Percentiles rank a stretch among this genome's conserved stretches.
phyloP scores from a whole-genome alignment of 2,329 filamentous ascomycete species.

The Penicillium sp. region DNA sequence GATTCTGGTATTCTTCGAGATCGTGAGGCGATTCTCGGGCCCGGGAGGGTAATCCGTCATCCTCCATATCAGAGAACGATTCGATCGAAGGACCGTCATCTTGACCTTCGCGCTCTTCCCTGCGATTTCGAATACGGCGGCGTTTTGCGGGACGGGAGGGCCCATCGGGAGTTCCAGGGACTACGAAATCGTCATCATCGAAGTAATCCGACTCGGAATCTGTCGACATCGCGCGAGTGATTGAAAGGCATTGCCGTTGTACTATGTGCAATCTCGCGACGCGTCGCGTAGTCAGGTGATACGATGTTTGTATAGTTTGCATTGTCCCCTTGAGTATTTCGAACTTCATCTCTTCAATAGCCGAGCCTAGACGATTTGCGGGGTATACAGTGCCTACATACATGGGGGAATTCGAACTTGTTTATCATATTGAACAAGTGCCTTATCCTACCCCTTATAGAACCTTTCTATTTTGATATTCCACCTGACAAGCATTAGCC shows the following conservation, averaged over 20 bases:
- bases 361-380: neutral
- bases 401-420: neutral
- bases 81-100: constrained; percentile 18
- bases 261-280: constrained; percentile 3
- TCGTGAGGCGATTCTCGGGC: constrained; percentile 13
- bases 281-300: constrained; percentile 15
- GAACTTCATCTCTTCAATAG: neutral
- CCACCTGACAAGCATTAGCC: neutral
- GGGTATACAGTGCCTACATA: neutral
- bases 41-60: constrained; percentile 17
- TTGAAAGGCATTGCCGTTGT: neutral
- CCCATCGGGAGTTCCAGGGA: constrained; percentile 20
- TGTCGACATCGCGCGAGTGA: constrained; percentile 26
- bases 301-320: constrained; percentile 11
- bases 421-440: neutral
- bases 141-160: constrained; percentile 34
- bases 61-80: constrained; percentile 22
- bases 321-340: neutral
- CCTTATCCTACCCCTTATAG: neutral
- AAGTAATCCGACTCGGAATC: constrained; percentile 32
- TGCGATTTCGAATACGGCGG: constrained; percentile 29
- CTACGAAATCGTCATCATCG: constrained; percentile 31
- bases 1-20: constrained; percentile 20
- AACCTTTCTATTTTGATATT: neutral
- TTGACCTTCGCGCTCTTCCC: constrained; percentile 12